Evolutionary conservation across 2,329 filamentous ascomycete genomes (phyloP).

Genomic region (Epichloe typhina): DNA sequence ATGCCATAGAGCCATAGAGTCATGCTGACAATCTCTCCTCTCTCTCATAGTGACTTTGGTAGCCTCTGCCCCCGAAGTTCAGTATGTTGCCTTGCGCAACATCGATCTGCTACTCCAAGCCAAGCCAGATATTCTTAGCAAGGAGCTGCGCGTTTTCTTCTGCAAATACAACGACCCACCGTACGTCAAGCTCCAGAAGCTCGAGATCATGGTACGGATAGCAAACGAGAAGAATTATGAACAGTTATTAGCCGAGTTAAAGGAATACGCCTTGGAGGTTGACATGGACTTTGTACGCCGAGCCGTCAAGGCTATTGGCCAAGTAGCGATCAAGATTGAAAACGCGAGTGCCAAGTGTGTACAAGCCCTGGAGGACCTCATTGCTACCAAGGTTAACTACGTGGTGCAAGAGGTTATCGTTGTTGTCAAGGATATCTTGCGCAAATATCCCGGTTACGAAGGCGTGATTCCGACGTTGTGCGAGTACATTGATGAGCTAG

Average conservation of each 20-base stretch:
- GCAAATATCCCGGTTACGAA: slow-evolving; percentile 95
- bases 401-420: slow-evolving; percentile 97
- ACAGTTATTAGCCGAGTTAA: slow-evolving; percentile 83
- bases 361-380: slow-evolving; percentile 81
- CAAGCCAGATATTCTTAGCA: slow-evolving; percentile 91
- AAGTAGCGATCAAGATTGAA: slow-evolving; percentile 98
- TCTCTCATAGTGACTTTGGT: slow-evolving; percentile 66
- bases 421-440: slow-evolving; percentile 97
- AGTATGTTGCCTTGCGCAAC: slow-evolving; percentile 92
- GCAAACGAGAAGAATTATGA: slow-evolving; percentile 95
- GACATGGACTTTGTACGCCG: slow-evolving; percentile 98
- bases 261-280: slow-evolving; percentile 94
- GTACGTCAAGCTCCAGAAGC: slow-evolving; percentile 93
- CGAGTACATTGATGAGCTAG: slow-evolving; percentile 90
- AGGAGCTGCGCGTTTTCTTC: slow-evolving; percentile 96
- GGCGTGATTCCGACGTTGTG: slow-evolving; percentile 95
- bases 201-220: slow-evolving; percentile 99
- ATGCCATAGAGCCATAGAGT: not conserved
- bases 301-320: slow-evolving; percentile 89
- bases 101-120: slow-evolving; percentile 97
- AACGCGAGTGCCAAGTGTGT: slow-evolving; percentile 90
- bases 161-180: slow-evolving; percentile 99
- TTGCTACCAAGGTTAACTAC: slow-evolving; percentile 97
- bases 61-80: slow-evolving; percentile 89
- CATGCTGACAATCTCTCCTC: not conserved